Evolutionary conservation across 1,284 basidiomycete genomes (phyloP), one percentile per base, ranked within the genome.

Genomic region (Ceraceosorus bombacis): DNA sequence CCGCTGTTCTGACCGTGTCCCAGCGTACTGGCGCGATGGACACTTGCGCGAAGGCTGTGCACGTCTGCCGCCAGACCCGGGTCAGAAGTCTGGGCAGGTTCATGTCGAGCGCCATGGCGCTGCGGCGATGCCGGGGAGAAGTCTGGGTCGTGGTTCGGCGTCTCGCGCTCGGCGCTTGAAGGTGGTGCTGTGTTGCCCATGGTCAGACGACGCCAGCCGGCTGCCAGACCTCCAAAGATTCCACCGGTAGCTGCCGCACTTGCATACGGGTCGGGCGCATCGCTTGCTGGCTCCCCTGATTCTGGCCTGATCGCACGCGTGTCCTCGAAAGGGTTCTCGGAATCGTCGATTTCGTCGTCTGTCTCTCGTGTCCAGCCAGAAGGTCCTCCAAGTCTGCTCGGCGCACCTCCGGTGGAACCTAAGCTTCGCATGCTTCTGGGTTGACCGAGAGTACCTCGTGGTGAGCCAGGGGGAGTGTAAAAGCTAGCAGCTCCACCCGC

Each of bases 161-260:
- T 61, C 41, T 51, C 27, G 27, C 27, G 27, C 27, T 27, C 27
- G 27, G 27, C 27, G 27, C 27, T 27, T 27, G 27, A 27, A 27
- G 27, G 27, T 27, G 27, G 27, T 27, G 27, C 27, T 27, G 27
- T 27, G 27, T 68, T 63, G 6, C 65, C 68, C 63, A 65, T 65
- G n/a, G 67, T 69, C 55, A 69, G 53, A 5, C 68, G 62, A 5
- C 63, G 59, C 69, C 67, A 69, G 9, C 69, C 69, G 17, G 67
- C 63, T 0, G 67, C 63, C 13, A 69, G 51, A 10, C 67, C 65
- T 13, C 69, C 68, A 6, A 71, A 41, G 55, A 71, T 60, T 5
- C 67, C 65, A 4, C 61, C 59, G 38, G 61, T 60, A 6, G 62
- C 68, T 5, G 59, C 62, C 5, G 65, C 43, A 10, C 43, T 15